phyloP scores from a whole-genome alignment of 306 rosid species.

The Mimosa bimucronata region DNA sequence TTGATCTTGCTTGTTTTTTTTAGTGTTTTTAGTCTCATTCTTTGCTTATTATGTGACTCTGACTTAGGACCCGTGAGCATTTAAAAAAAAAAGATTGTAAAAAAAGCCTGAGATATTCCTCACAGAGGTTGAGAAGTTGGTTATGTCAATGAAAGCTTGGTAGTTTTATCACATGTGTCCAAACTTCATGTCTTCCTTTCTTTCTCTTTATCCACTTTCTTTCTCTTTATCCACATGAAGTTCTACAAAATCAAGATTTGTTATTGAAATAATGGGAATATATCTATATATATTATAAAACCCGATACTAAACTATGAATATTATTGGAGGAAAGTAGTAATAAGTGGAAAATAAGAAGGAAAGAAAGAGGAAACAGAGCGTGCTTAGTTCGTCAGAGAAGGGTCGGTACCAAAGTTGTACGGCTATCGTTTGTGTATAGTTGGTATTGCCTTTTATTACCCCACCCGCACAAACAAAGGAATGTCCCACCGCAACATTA shows the following conservation, averaged over 20 bases:
- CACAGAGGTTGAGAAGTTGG: conserved; percentile 51
- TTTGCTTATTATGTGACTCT: conserved; percentile 40
- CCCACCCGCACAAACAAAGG: not conserved
- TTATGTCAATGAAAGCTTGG: conserved; percentile 42
- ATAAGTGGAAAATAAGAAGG: not conserved
- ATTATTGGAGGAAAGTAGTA: not conserved
- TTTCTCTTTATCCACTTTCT: no score
- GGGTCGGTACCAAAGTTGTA: conserved; percentile 54
- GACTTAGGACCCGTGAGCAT: conserved; percentile 46
- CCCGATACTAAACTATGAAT: not conserved
- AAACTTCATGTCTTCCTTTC: not conserved
- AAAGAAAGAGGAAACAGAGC: conserved; percentile 11
- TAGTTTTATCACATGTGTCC: not conserved
- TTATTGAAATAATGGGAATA: not conserved
- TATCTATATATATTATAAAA: no score
- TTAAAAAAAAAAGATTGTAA: conserved; percentile 39
- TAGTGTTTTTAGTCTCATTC: not conserved
- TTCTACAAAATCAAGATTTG: not conserved
- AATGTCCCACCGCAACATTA: not conserved
- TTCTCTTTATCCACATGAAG: not conserved
- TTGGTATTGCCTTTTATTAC: conserved; percentile 8
- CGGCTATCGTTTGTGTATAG: conserved; percentile 38
- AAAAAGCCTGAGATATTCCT: conserved; percentile 35
- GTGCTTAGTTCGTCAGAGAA: conserved; percentile 52
- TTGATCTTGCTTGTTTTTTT: not conserved